Percentiles rank a stretch among this genome's conserved stretches.
Conservation (phyloP, 768 basidiomycete species). For the Hericium coralloides region DNA sequence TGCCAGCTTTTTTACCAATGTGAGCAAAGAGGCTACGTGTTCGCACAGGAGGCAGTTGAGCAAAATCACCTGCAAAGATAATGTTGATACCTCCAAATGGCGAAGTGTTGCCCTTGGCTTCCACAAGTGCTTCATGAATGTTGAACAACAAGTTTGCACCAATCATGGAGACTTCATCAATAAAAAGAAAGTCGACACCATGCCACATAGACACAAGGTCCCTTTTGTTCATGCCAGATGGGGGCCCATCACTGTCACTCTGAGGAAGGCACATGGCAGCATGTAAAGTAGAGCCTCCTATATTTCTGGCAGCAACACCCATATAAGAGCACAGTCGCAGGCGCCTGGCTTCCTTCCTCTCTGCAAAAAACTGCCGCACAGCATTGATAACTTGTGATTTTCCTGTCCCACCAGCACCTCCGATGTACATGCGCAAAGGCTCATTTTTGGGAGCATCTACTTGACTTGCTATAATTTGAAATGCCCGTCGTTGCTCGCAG, state of each 20-base stretch:
- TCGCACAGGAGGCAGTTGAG: constrained; percentile 31
- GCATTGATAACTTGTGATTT: constrained; percentile 32
- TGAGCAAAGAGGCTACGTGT: too few relatives aligned
- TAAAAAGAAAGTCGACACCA: constrained; percentile 29
- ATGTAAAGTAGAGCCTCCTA: constrained; percentile 33
- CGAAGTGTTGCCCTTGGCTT: constrained; percentile 21
- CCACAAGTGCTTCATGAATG: constrained; percentile 25
- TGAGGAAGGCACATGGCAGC: constrained; percentile 15
- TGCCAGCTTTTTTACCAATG: too few relatives aligned
- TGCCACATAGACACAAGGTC: constrained; percentile 27
- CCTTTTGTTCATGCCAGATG: constrained; percentile 2
- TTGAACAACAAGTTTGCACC: constrained; percentile 23
- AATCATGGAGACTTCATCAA: constrained; percentile 34
- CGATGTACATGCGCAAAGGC: constrained; percentile 27
- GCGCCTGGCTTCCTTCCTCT: constrained; percentile 12
- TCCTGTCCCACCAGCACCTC: constrained; percentile 34
- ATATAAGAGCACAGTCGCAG: constrained; percentile 27
- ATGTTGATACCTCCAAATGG: constrained; percentile 33
- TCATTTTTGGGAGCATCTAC: constrained; percentile 3
- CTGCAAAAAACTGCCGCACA: constrained; percentile 23
- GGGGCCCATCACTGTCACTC: background rate
- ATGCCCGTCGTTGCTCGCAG: constrained; percentile 25
- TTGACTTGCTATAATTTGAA: constrained; percentile 24
- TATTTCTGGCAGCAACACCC: constrained; percentile 31
- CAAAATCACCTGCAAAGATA: too few relatives aligned